Conservation (phyloP, 345 rosid genomes). For the Gossypium australe region DNA sequence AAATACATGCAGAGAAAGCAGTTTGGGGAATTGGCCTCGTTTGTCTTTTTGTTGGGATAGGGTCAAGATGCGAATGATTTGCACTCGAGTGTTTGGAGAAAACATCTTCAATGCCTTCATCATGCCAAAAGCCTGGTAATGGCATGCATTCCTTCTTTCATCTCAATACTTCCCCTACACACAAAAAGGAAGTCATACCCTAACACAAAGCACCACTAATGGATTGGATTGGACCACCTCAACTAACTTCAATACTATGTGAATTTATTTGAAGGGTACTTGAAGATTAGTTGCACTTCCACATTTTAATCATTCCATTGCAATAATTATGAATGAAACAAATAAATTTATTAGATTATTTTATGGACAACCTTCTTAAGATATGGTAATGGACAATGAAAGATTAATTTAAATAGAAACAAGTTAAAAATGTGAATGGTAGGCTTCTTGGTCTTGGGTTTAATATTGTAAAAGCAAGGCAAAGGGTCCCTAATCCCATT, state of each 20-base stretch:
- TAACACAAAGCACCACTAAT: background rate
- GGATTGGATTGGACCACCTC: constrained; percentile 25
- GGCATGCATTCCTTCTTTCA: constrained; percentile 2
- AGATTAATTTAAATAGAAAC: background rate
- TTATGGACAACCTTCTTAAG: background rate
- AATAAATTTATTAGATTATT: constrained; percentile 8
- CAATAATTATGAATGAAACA: constrained; percentile 19
- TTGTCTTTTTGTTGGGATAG: constrained; percentile 20
- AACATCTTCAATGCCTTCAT: constrained; percentile 15
- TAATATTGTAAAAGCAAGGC: background rate
- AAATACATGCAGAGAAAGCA: background rate
- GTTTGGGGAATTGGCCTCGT: background rate
- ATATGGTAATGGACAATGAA: background rate
- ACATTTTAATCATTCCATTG: constrained; percentile 25
- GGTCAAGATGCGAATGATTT: constrained; percentile 34
- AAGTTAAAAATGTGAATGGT: background rate
- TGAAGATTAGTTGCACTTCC: constrained; percentile 16
- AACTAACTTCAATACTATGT: constrained; percentile 28
- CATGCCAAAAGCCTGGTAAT: background rate
- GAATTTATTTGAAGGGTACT: background rate
- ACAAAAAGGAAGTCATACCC: constrained; percentile 7
- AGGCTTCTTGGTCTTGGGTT: background rate
- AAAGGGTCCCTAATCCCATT: background rate
- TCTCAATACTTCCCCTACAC: background rate
- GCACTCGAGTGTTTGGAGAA: constrained; percentile 33